A percentile compares a stretch with the other conserved stretches of the same genome.
Evolutionary conservation across 2,329 filamentous ascomycete species (phyloP).

Genomic region (Cytospora leucostoma): DNA sequence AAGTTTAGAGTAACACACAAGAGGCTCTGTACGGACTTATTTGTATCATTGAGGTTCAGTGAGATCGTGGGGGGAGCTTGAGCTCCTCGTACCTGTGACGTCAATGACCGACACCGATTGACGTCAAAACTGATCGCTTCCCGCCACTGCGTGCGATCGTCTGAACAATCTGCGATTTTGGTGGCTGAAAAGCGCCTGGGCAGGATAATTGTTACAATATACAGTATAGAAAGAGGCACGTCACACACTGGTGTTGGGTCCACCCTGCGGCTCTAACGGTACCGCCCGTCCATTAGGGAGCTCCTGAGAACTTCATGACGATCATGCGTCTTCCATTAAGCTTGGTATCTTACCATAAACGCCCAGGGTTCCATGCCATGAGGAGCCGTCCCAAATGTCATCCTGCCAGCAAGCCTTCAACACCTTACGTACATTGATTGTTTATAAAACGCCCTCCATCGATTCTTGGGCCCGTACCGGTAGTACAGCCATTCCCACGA

Average conservation of each 20-base stretch:
- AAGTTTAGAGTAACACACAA: background rate
- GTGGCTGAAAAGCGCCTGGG: background rate
- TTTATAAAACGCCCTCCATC: constrained; percentile 17
- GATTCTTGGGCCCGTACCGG: background rate
- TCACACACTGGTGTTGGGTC: background rate
- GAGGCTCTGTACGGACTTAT: constrained; percentile 14
- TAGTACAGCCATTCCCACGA: background rate
- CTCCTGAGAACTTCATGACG: constrained; percentile 10
- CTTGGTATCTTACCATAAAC: constrained; percentile 26
- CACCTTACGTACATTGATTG: constrained; percentile 10
- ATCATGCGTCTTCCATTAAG: constrained; percentile 12
- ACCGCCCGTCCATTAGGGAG: background rate
- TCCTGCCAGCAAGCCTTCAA: constrained; percentile 2
- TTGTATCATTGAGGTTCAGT: constrained; percentile 16
- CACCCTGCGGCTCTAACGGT: background rate
- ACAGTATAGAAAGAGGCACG: constrained; percentile 14
- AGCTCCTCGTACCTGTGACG: constrained; percentile 22
- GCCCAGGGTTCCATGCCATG: constrained; percentile 20
- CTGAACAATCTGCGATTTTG: constrained; percentile 1
- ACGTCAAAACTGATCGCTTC: constrained; percentile 25
- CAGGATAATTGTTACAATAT: background rate
- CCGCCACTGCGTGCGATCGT: constrained; percentile 10
- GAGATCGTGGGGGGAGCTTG: background rate
- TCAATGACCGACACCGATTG: constrained; percentile 20
- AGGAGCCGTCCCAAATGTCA: constrained; percentile 6